Conservation (phyloP, 1,139 yeast species). For the Trichomonascaceae sp. region DNA sequence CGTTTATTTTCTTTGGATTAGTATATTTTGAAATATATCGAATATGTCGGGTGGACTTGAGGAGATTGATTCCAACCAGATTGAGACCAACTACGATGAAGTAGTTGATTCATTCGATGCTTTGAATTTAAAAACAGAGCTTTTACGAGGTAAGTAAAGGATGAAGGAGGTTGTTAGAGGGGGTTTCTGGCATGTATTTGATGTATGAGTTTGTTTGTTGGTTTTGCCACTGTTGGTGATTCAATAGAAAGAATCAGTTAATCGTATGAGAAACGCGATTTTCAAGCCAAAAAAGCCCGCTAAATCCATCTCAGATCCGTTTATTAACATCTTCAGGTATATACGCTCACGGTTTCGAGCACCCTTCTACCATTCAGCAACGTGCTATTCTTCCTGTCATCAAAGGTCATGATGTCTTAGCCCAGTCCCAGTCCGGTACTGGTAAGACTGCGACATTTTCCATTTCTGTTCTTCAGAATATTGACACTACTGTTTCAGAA, state of each 20-base stretch:
- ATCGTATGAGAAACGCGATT: neutral
- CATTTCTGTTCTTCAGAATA: conserved; percentile 92
- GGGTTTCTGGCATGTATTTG: neutral
- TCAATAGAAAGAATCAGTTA: too few relatives aligned
- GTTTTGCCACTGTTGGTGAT: neutral
- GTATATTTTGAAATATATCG: neutral
- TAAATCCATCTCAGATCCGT: neutral
- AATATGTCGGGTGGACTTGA: conserved; percentile 51
- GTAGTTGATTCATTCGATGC: conserved; percentile 64
- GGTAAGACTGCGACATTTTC: conserved; percentile 99
- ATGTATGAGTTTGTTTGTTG: neutral
- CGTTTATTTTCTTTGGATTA: neutral
- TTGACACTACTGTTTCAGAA: conserved; percentile 45
- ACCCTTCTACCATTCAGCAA: conserved; percentile 96
- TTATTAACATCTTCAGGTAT: conserved; percentile 40
- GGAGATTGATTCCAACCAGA: conserved; percentile 77
- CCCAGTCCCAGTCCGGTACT: conserved; percentile 99
- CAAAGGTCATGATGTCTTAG: conserved; percentile 94
- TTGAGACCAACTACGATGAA: conserved; percentile 96
- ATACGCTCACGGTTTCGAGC: conserved; percentile 96
- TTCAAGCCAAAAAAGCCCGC: neutral
- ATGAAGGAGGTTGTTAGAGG: neutral
- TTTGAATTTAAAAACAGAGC: conserved; percentile 38
- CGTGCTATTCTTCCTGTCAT: conserved; percentile 96
- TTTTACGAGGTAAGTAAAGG: conserved; percentile 33